A percentile compares a stretch with the other conserved stretches of the same genome.
Evolutionary conservation across 2,329 filamentous ascomycete genomes (phyloP).

Genomic region (Aspergillus ochraceoroseus): DNA sequence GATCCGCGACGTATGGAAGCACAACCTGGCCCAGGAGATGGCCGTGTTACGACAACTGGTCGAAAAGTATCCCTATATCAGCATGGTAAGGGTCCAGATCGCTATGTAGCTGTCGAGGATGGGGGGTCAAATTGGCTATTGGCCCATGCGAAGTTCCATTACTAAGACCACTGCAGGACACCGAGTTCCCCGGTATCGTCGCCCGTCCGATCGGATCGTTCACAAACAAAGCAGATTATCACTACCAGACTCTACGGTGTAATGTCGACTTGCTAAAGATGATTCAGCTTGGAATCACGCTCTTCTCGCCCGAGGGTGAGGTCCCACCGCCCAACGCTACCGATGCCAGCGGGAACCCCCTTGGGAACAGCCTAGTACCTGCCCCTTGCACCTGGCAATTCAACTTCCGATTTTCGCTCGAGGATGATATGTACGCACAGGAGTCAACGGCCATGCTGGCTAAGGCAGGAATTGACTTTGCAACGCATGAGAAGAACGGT

Average conservation of each 20-base stretch:
- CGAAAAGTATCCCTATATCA: conserved; percentile 90
- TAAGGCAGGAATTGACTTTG: conserved; percentile 88
- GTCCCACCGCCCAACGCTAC: conserved; percentile 67
- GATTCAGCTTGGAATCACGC: conserved; percentile 90
- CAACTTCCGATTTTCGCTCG: conserved; percentile 94
- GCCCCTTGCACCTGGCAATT: conserved; percentile 96
- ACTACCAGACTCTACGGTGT: conserved; percentile 94
- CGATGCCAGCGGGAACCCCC: conserved; percentile 48
- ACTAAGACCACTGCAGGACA: conserved; percentile 59
- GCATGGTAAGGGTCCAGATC: conserved; percentile 71
- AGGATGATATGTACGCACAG: conserved; percentile 96
- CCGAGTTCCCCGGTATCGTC: conserved; percentile 96
- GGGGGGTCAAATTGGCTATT: not conserved
- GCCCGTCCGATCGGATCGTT: conserved; percentile 93
- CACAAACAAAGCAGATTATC: conserved; percentile 91
- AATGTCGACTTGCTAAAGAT: conserved; percentile 98
- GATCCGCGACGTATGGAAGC: conserved; percentile 94
- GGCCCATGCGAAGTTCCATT: too few species aligned
- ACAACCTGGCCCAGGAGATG: conserved; percentile 90
- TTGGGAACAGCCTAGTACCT: conserved; percentile 50
- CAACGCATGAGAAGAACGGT: conserved; percentile 74
- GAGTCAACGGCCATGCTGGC: conserved; percentile 88
- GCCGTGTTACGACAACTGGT: conserved; percentile 73
- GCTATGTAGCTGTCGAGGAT: too few species aligned
- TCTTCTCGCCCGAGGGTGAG: conserved; percentile 88